Percentiles rank a stretch among this genome's conserved stretches.
phyloP scores from a whole-genome alignment of 148 eudicot genomes.

The Arbutus unedo region DNA sequence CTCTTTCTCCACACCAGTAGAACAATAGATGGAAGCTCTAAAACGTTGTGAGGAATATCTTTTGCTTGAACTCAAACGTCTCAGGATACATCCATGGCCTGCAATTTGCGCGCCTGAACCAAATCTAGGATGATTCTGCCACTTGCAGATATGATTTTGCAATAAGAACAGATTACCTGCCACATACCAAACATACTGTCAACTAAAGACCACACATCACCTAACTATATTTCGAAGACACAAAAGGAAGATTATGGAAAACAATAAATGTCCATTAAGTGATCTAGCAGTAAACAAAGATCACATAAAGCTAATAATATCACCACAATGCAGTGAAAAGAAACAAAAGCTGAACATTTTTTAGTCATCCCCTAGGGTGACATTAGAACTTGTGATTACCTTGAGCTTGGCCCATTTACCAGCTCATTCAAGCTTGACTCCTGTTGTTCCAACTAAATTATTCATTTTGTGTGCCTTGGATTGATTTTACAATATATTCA shows the following conservation, averaged over 20 bases:
- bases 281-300: background rate
- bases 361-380: too few relatives aligned
- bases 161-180: constrained; percentile 28
- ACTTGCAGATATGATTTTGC: constrained; percentile 26
- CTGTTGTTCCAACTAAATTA: background rate
- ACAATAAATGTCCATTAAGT: background rate
- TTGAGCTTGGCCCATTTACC: background rate
- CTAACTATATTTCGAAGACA: background rate
- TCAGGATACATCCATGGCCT: constrained; percentile 20
- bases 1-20: constrained; percentile 32
- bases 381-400: background rate
- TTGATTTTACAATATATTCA: background rate
- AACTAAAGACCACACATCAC: background rate
- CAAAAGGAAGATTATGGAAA: background rate
- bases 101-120: constrained; percentile 17
- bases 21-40: constrained; percentile 33
- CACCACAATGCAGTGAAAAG: background rate
- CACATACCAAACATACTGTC: background rate
- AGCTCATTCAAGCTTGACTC: background rate
- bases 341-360: background rate
- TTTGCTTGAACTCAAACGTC: constrained; percentile 26
- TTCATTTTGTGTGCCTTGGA: background rate
- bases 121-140: constrained; percentile 29
- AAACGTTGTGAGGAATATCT: constrained; percentile 13
- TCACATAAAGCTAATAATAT: background rate